Conservation (phyloP, 495 filamentous ascomycete species). For the Penicillium riverlandense region DNA sequence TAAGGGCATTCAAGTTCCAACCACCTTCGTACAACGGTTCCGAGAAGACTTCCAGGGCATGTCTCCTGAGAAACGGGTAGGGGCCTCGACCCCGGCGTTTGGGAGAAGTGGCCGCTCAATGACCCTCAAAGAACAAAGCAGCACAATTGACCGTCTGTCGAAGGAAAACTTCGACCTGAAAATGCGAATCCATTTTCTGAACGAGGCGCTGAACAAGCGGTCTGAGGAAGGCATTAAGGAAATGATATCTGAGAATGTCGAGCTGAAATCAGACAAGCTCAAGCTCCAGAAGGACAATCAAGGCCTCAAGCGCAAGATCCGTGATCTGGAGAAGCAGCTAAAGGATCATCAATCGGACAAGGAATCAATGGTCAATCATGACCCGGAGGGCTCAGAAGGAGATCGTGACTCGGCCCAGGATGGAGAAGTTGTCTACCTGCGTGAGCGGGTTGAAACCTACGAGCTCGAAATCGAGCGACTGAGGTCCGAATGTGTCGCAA, state of each 20-base stretch:
- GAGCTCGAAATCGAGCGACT: constrained; percentile 77
- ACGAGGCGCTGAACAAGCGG: constrained; percentile 83
- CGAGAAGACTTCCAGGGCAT: constrained; percentile 48
- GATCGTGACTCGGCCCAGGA: constrained; percentile 49
- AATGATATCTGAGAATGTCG: constrained; percentile 94
- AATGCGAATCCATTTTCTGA: constrained; percentile 93
- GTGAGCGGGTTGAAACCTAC: constrained; percentile 77
- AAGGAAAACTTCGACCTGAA: constrained; percentile 97
- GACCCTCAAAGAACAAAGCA: constrained; percentile 94
- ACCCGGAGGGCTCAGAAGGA: constrained; percentile 51
- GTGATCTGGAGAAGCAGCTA: constrained; percentile 78
- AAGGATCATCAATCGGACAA: constrained; percentile 56
- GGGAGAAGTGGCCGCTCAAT: constrained; percentile 67
- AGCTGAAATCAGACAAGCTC: constrained; percentile 82
- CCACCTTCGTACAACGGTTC: constrained; percentile 79
- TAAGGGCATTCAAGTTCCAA: constrained; percentile 81
- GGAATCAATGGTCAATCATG: constrained; percentile 51
- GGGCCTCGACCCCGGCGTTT: constrained; percentile 43
- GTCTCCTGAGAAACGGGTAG: constrained; percentile 47
- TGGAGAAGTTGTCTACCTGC: constrained; percentile 74
- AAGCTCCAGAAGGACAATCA: constrained; percentile 86
- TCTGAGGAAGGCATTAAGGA: constrained; percentile 96
- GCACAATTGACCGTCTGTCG: constrained; percentile 86
- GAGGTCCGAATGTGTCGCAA: constrained; percentile 62
- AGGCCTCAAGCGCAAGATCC: constrained; percentile 63